A percentile compares a stretch with the other conserved stretches of the same genome.
Evolutionary conservation across 2,329 filamentous ascomycete genomes (phyloP).

Genomic region (Tothia fuscella): DNA sequence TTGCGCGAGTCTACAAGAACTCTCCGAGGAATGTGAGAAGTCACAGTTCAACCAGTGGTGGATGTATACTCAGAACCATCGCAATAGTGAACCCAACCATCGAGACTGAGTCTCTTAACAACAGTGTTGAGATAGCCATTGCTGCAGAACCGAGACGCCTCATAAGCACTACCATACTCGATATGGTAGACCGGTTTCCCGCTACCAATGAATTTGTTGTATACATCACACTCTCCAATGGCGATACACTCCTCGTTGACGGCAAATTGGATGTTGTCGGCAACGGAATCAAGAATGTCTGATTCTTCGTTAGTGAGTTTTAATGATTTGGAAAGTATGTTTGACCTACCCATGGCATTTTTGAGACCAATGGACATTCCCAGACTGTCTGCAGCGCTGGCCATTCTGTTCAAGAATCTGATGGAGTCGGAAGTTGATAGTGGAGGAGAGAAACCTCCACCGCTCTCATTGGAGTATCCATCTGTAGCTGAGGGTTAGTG

Average conservation of each 20-base stretch:
- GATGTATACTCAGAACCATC: too few species aligned
- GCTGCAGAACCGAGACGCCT: too few species aligned
- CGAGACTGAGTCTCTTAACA: slow-evolving; percentile 6
- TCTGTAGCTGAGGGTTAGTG: not conserved
- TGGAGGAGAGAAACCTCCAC: too few species aligned
- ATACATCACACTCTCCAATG: slow-evolving; percentile 47
- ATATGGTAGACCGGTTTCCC: slow-evolving; percentile 62
- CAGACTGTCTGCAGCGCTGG: slow-evolving; percentile 3
- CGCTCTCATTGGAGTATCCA: not conserved
- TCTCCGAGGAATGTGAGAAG: too few species aligned
- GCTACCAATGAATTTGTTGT: slow-evolving; percentile 44
- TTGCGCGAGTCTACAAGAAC: too few species aligned
- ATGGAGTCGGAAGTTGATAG: slow-evolving; percentile 10
- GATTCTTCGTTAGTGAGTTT: too few species aligned
- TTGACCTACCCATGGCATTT: slow-evolving; percentile 41
- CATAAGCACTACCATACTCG: too few species aligned
- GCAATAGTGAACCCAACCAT: slow-evolving; percentile 10
- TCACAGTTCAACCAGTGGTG: too few species aligned
- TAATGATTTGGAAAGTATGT: too few species aligned
- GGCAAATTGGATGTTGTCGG: slow-evolving; percentile 47
- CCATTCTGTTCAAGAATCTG: slow-evolving; percentile 10
- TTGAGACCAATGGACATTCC: slow-evolving; percentile 53
- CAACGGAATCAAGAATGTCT: slow-evolving; percentile 20
- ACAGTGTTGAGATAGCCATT: slow-evolving; percentile 19
- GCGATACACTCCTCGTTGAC: slow-evolving; percentile 60